Conservation (phyloP, 805 yeast genomes). For the Vanderwaltozyma polyspora region DNA sequence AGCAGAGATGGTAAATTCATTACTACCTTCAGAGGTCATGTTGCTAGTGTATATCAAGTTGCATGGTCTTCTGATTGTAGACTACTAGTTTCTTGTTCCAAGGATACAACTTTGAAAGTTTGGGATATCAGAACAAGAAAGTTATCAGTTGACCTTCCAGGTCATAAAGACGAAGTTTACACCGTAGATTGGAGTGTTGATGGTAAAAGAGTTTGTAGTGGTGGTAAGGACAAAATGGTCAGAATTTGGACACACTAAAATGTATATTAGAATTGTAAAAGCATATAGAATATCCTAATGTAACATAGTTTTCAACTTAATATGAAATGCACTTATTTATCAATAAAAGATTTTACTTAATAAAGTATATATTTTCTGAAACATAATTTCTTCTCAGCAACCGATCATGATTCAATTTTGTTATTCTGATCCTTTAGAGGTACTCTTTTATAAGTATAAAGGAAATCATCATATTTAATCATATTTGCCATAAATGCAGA, state of each 20-base stretch:
- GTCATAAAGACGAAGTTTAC: conserved; percentile 90
- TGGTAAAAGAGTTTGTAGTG: conserved; percentile 89
- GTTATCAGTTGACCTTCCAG: conserved; percentile 82
- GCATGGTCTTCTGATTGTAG: conserved; percentile 97
- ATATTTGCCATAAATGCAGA: background rate
- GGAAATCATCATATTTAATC: background rate
- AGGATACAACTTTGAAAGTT: conserved; percentile 90
- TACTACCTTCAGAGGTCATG: conserved; percentile 90
- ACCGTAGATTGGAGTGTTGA: conserved; percentile 98
- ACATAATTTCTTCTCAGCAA: too few species aligned
- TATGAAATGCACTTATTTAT: too few species aligned
- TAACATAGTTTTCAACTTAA: too few species aligned
- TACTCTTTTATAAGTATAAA: conserved; percentile 3
- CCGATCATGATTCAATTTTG: too few species aligned
- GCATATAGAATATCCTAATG: background rate
- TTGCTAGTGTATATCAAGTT: conserved; percentile 93
- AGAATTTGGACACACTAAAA: conserved; percentile 77
- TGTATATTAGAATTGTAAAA: background rate
- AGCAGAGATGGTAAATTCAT: conserved; percentile 84
- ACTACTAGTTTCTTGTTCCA: conserved; percentile 82
- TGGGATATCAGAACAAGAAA: conserved; percentile 90
- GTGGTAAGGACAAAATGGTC: conserved; percentile 92
- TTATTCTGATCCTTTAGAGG: too few species aligned
- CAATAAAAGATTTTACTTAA: too few species aligned
- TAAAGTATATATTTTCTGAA: too few species aligned